Evolutionary conservation across 1,284 basidiomycete genomes (phyloP).

Genomic region (Cryptococcus sp.): DNA sequence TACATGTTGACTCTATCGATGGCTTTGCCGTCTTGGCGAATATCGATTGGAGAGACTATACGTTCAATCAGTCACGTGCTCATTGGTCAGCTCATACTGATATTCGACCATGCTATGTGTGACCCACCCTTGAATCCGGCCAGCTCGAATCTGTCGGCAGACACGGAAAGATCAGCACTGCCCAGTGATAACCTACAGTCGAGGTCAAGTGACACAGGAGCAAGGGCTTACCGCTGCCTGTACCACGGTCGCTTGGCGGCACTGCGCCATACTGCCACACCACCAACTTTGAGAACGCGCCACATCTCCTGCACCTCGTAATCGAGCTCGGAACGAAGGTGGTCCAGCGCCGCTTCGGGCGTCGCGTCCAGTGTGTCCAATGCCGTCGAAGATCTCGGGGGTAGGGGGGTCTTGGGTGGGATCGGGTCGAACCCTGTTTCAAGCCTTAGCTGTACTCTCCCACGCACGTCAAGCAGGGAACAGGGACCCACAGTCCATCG

Average conservation of each 20-base stretch:
- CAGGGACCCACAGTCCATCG: conserved; percentile 62
- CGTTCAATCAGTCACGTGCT: not conserved
- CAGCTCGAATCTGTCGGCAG: conserved; percentile 47
- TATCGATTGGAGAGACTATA: conserved; percentile 55
- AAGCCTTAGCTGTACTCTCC: not conserved
- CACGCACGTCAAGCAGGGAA: not conserved
- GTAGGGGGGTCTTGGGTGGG: conserved; percentile 54
- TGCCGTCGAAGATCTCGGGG: conserved; percentile 28
- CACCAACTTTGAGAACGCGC: conserved; percentile 64
- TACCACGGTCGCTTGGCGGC: conserved; percentile 77
- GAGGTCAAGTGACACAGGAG: too few relatives aligned
- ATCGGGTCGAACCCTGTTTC: conserved; percentile 63
- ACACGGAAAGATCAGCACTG: not conserved
- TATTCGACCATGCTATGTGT: not conserved
- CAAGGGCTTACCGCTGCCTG: conserved; percentile 54
- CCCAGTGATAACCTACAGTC: too few relatives aligned
- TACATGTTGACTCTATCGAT: conserved; percentile 70
- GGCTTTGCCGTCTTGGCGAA: conserved; percentile 57
- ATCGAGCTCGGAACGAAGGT: conserved; percentile 59
- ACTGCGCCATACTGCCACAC: conserved; percentile 69
- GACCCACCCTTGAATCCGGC: conserved; percentile 55
- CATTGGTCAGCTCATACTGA: not conserved
- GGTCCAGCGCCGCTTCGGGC: conserved; percentile 48
- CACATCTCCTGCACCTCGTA: conserved; percentile 66
- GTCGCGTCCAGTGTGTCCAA: conserved; percentile 50